Evolutionary conservation across 1,139 yeast genomes (phyloP), one percentile per base, ranked within the genome.

Genomic region (Yamadazyma epiphylla): DNA sequence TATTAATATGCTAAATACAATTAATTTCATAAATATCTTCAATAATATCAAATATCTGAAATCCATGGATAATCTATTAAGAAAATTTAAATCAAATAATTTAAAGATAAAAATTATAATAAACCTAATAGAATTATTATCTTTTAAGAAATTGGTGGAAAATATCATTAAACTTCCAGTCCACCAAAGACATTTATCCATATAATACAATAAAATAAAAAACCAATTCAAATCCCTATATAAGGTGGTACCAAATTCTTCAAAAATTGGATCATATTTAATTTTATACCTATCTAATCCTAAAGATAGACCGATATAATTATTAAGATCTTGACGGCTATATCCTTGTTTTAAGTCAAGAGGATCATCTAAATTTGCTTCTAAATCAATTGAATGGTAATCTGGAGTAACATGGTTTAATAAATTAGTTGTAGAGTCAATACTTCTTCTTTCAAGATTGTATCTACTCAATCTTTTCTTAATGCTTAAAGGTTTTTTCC

Each of bases 211-310:
- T 4, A 34, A 11, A 5, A 35, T 13, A 19, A 41, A 41, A 19
- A 26, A 22, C 12, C 15, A 8, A 2, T 20, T 24, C 25, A 42
- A 29, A n/a, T 36, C 41, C 19, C 39, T 22, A n/a, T 32, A 29
- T n/a, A 38, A 20, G 12, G 26, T 21, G 11, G 29, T 25, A 14
- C 40, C 40, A 25, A 38, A 46, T 15, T 22, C 29, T 25, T 45
- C 45, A 27, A 45, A 46, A 17, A 43, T 24, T 12, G 49, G 49
- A 34, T 46, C 51, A 20, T 35, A 41, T 5, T 29, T 29, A 19
- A 43, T 32, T 19, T 35, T 41, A 30, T 35, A 36, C 26, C 25
- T 27, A 24, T 40, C 37, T 5, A 41, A 22, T 2, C 43, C 46
- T 16, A 42, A 29, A 2, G 43, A 38, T 14, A 41, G 23, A 15